These are phyloP conservation scores for Backusella australiensis DNA, from an alignment of 192 early-diverging fungal genomes.

Conservation along the genomic window DNA sequence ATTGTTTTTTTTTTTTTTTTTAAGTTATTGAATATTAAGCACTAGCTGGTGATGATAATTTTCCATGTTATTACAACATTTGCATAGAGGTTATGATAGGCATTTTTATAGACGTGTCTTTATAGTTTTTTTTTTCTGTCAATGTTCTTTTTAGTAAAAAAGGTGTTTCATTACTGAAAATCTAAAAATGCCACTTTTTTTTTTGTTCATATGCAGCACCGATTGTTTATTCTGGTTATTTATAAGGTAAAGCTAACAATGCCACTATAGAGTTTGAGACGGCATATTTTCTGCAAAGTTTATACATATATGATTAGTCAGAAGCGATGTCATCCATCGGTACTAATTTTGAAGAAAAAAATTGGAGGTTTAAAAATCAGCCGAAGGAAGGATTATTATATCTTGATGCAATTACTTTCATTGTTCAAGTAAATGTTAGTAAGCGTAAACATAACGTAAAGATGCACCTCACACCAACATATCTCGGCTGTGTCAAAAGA, in stretches of 20 bases:
- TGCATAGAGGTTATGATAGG: neutral
- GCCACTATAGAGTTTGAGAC: neutral
- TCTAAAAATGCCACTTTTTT: neutral
- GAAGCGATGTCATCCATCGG: neutral
- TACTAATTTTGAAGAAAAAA: neutral
- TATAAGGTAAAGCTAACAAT: neutral
- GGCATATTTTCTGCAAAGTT: neutral
- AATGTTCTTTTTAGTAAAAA: neutral
- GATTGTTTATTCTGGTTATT: neutral
- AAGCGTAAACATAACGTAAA: neutral
- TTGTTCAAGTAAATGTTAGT: neutral
- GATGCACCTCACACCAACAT: neutral
- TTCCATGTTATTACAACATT: too few species aligned
- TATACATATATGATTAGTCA: neutral
- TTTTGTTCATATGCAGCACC: neutral
- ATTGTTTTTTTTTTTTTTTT: neutral
- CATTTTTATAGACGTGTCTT: neutral
- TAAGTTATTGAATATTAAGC: too few species aligned
- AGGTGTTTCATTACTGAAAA: too few species aligned
- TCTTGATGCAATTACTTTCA: neutral
- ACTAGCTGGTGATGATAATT: too few species aligned
- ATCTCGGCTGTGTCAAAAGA: neutral
- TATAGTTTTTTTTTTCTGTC: neutral
- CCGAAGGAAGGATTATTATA: neutral
- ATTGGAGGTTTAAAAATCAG: neutral